These are phyloP conservation scores for Phellinidium pouzarii DNA, from an alignment of 1,284 basidiomycete genomes.

Conservation along the genomic window DNA sequence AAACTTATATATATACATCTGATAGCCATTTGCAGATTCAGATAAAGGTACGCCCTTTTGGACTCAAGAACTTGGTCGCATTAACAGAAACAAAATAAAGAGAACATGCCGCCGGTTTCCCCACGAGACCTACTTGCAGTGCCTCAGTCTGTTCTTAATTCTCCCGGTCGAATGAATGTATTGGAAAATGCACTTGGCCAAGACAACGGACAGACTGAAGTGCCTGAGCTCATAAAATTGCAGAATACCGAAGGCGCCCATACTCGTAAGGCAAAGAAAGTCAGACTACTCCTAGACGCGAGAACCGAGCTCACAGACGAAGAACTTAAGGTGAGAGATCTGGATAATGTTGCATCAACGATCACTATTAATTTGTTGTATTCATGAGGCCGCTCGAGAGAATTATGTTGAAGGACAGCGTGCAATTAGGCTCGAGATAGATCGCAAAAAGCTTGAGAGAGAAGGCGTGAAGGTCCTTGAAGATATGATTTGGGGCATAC, in stretches of 20 bases:
- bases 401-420: constrained; percentile 62
- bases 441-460: constrained; percentile 50
- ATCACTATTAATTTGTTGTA: constrained; percentile 23
- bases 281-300: constrained; percentile 43
- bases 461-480: constrained; percentile 47
- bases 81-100: neutral
- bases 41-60: constrained; percentile 10
- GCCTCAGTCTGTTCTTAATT: constrained; percentile 19
- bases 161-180: constrained; percentile 33
- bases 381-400: constrained; percentile 45
- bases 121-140: constrained; percentile 16
- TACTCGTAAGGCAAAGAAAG: constrained; percentile 28
- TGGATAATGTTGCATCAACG: neutral
- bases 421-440: constrained; percentile 41
- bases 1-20: neutral
- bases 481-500: constrained; percentile 62
- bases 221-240: constrained; percentile 5
- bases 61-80: neutral
- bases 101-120: constrained; percentile 16
- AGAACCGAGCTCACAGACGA: constrained; percentile 73
- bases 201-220: neutral
- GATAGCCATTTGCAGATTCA: constrained; percentile 10
- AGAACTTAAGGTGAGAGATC: constrained; percentile 52
- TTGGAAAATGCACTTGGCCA: constrained; percentile 16
- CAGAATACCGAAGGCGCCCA: neutral